Evolutionary conservation across 306 rosid species (phyloP), one percentile per base, ranked within the genome.

Genomic region (Ochetophila trinervis): DNA sequence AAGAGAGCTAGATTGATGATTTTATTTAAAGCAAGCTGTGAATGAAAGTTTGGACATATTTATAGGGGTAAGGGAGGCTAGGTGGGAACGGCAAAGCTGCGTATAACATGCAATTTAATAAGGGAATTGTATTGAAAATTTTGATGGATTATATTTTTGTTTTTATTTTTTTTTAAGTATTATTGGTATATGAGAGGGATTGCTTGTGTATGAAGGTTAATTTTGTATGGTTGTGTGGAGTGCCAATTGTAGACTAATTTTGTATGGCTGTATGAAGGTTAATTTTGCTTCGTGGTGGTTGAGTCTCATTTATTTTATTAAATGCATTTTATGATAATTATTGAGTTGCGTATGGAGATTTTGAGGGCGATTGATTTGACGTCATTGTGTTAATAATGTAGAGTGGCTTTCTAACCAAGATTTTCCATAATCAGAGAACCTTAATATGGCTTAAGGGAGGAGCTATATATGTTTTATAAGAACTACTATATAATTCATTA

Each of bases 371-470:
- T 53, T 66, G n/a, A 23, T 54, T 37, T 40, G 54, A 52, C 22
- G 60, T 77, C 73, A 68, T 34, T 15, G 37, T 53, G 19, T 65
- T 73, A 80, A 84, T 80, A 62, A 75, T 73, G 75, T 48, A 0
- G 24, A 67, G 70, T 69, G 53, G 77, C 75, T 75, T 80, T 52
- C 69, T 59, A 24, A 67, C 18, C 45, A 74, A 11, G 66, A 44
- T 58, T 54, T 42, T 50, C 11, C 11, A 6, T 37, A 6, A 3
- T 14, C 3, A 19, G 50, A 44, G 23, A 56, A 50, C 54, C 54
- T 40, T 40, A n/a, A 50, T 9, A 40, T 10, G 45, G 45, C 45
- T 27, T 40, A 40, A 40, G 2, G 45, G 45, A 40, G 45, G 12
- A 5, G 44, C 12, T 40, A 10, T 40, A 10, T 40, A 40, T 40